These are phyloP conservation scores for Coemansia sp. DNA, from an alignment of 192 early-diverging fungal species.

Conservation along the genomic window DNA sequence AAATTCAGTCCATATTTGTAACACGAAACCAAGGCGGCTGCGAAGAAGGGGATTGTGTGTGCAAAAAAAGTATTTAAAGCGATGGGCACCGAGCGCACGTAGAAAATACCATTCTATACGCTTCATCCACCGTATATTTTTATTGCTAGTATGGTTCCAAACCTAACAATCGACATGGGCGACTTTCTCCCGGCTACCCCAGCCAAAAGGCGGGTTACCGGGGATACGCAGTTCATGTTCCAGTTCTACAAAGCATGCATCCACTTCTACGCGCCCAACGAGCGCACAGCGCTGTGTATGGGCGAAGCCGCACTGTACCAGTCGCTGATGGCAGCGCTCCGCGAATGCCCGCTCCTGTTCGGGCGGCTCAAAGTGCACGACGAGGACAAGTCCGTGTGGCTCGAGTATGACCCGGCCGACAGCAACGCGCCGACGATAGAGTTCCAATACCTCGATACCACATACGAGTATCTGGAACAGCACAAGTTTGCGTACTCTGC, in stretches of 20 bases:
- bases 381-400: constrained; percentile 17
- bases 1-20: neutral
- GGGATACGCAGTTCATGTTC: constrained; percentile 56
- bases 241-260: constrained; percentile 54
- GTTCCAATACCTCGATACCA: constrained; percentile 11
- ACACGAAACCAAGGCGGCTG: neutral
- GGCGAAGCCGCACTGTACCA: constrained; percentile 1
- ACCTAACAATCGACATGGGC: constrained; percentile 18
- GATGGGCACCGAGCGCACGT: neutral
- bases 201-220: constrained; percentile 17
- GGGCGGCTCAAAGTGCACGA: constrained; percentile 21
- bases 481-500: constrained; percentile 27
- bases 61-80: neutral
- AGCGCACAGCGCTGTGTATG: constrained; percentile 6
- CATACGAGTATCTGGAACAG: constrained; percentile 15
- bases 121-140: too few relatives aligned
- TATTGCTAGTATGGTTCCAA: neutral
- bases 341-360: constrained; percentile 33
- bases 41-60: neutral
- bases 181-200: constrained; percentile 9
- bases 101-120: too few relatives aligned
- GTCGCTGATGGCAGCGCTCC: constrained; percentile 23
- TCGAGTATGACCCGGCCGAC: constrained; percentile 22
- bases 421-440: constrained; percentile 35
- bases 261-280: constrained; percentile 33